Conservation (phyloP, 768 basidiomycete genomes). For the Sporobolomyces phaffii region DNA sequence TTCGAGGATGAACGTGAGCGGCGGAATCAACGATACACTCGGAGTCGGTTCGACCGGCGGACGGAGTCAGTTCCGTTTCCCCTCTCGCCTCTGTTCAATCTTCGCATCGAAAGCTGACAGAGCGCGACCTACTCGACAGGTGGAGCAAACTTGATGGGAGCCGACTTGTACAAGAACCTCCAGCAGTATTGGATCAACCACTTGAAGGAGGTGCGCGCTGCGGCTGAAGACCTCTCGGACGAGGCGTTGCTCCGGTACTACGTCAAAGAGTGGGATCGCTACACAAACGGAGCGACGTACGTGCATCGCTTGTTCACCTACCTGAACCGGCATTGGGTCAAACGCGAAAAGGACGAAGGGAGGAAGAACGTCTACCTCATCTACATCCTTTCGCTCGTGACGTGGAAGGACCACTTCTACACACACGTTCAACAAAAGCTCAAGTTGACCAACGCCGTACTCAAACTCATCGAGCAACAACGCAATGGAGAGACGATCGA, state of each 20-base stretch:
- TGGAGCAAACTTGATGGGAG: constrained; percentile 92
- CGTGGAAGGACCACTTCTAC: constrained; percentile 92
- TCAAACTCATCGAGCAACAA: constrained; percentile 85
- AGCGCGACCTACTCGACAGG: constrained; percentile 22
- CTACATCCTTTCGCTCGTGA: constrained; percentile 91
- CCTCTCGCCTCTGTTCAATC: neutral
- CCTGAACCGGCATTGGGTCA: constrained; percentile 98
- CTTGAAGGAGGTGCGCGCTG: constrained; percentile 60
- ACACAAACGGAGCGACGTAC: constrained; percentile 94
- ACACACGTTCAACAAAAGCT: constrained; percentile 74
- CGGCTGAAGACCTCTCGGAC: constrained; percentile 72
- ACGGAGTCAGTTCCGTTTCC: constrained; percentile 24
- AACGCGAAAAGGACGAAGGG: constrained; percentile 94
- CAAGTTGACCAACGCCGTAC: constrained; percentile 78
- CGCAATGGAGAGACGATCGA: constrained; percentile 91
- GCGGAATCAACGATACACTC: constrained; percentile 42
- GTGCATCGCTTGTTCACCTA: constrained; percentile 97
- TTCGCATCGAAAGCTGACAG: neutral
- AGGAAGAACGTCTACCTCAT: constrained; percentile 89
- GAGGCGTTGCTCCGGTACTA: constrained; percentile 85
- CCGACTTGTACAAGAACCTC: constrained; percentile 92
- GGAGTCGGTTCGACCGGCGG: constrained; percentile 24
- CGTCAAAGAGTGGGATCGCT: constrained; percentile 86
- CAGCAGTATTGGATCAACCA: constrained; percentile 83
- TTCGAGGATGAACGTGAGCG: constrained; percentile 50